A percentile compares a stretch with the other conserved stretches of the same genome.
These are phyloP conservation scores for Bipolaris sorokiniana DNA, from an alignment of 2,329 filamentous ascomycete species.

Conservation along the genomic window DNA sequence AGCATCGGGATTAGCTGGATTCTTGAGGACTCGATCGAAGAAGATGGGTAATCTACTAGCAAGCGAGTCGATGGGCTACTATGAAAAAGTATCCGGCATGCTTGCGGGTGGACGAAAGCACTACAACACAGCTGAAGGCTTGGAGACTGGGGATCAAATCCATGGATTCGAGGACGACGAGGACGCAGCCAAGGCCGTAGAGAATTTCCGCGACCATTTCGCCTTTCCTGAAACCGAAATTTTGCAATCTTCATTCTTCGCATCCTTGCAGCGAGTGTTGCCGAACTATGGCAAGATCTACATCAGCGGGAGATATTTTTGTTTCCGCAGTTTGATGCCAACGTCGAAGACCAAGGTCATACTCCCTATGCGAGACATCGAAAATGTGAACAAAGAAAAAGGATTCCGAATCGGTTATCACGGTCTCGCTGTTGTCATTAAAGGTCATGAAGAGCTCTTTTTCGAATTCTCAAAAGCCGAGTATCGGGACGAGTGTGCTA, in stretches of 20 bases:
- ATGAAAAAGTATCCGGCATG: slow-evolving; percentile 97
- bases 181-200: slow-evolving; percentile 60
- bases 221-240: slow-evolving; percentile 83
- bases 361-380: slow-evolving; percentile 85
- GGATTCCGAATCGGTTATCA: slow-evolving; percentile 92
- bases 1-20: slow-evolving; percentile 81
- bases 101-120: slow-evolving; percentile 91
- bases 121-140: slow-evolving; percentile 76
- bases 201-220: slow-evolving; percentile 87
- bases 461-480: slow-evolving; percentile 86
- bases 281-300: slow-evolving; percentile 97
- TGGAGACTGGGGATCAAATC: slow-evolving; percentile 67
- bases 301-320: slow-evolving; percentile 84
- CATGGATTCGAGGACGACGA: slow-evolving; percentile 63
- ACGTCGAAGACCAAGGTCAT: slow-evolving; percentile 92
- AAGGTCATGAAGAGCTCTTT: slow-evolving; percentile 93
- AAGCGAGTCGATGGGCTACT: slow-evolving; percentile 92
- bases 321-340: slow-evolving; percentile 88
- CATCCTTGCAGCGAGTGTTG: slow-evolving; percentile 85
- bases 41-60: slow-evolving; percentile 83
- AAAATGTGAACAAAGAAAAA: slow-evolving; percentile 93
- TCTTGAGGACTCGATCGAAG: slow-evolving; percentile 77
- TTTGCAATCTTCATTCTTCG: slow-evolving; percentile 88
- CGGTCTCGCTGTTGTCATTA: slow-evolving; percentile 89
- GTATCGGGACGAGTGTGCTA: slow-evolving; percentile 83